These are phyloP conservation scores for Aspergillus melleus DNA, from an alignment of 2,329 filamentous ascomycete species.

Conservation along the genomic window DNA sequence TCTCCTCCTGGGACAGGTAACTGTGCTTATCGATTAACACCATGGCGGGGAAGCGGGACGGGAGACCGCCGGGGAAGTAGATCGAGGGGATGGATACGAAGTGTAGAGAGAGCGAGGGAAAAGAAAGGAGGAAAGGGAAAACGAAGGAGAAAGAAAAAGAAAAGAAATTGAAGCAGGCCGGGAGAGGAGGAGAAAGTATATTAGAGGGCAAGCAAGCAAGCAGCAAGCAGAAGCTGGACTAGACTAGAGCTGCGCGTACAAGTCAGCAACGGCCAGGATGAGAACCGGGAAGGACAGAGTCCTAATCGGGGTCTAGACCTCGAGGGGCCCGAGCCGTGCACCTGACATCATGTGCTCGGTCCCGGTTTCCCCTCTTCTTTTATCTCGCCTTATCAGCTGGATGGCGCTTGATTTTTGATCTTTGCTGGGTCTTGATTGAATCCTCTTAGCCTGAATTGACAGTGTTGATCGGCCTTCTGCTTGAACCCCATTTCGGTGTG, in stretches of 20 bases:
- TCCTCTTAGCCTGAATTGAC: too few relatives aligned
- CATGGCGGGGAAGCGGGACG: conserved; percentile 54
- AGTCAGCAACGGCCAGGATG: background rate
- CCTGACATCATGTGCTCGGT: background rate
- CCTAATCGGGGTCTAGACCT: background rate
- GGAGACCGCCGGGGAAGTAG: background rate
- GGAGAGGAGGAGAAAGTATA: background rate
- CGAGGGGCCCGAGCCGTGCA: too few relatives aligned
- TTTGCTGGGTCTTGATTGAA: too few relatives aligned
- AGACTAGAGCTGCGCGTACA: background rate
- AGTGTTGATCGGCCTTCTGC: too few relatives aligned
- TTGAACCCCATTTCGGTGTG: too few relatives aligned
- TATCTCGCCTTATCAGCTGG: too few relatives aligned
- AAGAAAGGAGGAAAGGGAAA: background rate
- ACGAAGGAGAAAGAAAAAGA: background rate
- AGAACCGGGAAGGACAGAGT: background rate
- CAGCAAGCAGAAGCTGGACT: too few relatives aligned
- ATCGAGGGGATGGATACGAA: background rate
- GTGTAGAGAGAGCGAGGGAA: background rate
- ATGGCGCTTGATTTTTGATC: too few relatives aligned
- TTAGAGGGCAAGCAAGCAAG: background rate
- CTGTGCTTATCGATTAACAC: conserved; percentile 86
- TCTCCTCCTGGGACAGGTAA: conserved; percentile 86
- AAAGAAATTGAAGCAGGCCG: background rate
- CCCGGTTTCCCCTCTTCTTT: background rate